Percentiles rank a stretch among this genome's conserved stretches.
Conservation (phyloP, 164 flowering plant genomes). For the Amborella trichopoda region DNA sequence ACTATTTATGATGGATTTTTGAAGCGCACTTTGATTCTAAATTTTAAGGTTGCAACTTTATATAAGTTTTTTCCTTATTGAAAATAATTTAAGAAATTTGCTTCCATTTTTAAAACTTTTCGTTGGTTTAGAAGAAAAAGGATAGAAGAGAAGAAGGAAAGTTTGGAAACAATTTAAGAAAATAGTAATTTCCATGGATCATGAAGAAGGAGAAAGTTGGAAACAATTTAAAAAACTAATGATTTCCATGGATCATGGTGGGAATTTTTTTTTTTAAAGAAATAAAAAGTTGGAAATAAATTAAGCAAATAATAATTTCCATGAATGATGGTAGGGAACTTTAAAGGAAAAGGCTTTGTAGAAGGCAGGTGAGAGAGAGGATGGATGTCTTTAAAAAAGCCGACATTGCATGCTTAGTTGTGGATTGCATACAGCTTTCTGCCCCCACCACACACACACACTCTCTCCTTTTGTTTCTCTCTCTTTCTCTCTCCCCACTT, state of each 20-base stretch:
- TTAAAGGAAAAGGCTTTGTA: background rate
- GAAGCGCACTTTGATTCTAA: no score
- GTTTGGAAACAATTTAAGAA: background rate
- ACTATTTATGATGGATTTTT: no score
- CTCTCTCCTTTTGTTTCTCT: background rate
- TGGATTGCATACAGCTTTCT: background rate
- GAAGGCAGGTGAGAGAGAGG: slow-evolving; percentile 1
- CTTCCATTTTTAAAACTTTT: background rate
- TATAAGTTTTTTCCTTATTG: no score
- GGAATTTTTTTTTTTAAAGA: background rate
- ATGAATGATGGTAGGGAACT: background rate
- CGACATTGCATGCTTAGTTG: slow-evolving; percentile 6
- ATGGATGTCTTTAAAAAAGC: background rate
- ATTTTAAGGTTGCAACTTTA: no score
- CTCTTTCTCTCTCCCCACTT: background rate
- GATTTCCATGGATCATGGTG: background rate
- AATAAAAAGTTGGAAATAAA: background rate
- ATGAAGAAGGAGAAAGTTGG: background rate
- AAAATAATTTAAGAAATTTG: background rate
- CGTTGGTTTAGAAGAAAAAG: background rate
- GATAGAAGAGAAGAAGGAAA: background rate
- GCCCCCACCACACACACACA: background rate
- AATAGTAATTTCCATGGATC: background rate
- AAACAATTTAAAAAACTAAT: background rate
- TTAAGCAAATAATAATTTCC: no score